Evolutionary conservation across 2,329 filamentous ascomycete genomes (phyloP), one percentile per base, ranked within the genome.

Genomic region (Leptographium procerum): DNA sequence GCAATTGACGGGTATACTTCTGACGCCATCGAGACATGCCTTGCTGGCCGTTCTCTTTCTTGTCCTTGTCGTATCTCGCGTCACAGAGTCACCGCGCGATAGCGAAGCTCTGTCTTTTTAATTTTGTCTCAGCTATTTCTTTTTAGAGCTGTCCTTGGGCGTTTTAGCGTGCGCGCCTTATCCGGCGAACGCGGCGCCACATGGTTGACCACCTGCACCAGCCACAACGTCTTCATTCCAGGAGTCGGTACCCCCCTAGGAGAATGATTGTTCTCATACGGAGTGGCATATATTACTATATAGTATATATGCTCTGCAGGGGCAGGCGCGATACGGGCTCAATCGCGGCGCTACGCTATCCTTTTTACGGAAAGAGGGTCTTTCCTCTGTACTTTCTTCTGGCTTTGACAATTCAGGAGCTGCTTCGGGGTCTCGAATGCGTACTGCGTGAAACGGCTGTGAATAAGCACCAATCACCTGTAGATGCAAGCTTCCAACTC

Each of bases 1-100:
- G 84, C 77, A 72, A 97, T 80, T n/a, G 91, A 89, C 58, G 94
- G 94, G 71, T 91, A 91, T 57, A 84, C 73, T 63, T 92, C 88
- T 52, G 60, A 57, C 68, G 85, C 79, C 90, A 95, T 95, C 9
- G 58, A 52, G 43, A 52, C 60, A 62, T 61, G 22, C 60, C 57
- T 55, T 43, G 53, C 31, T 33, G 48, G 29, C 36, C 16, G 54
- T 19, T 13, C 16, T 47, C 19, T 19, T 19, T n/a, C 56, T 29
- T 14, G 16, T 29, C n/a, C n/a, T 28, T 33, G 47, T 50, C 47
- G 47, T 29, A 26, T 29, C 47, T 10, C 4, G 47, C n/a, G 43
- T 10, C 43, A 22, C 6, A 4, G 4, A 26, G 45, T 13, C 22
- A 4, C 16, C 28, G 13, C 22, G 45, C 24, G 45, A 13, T 9